Evolutionary conservation across 1,139 yeast species (phyloP), one percentile per base, ranked within the genome.

Genomic region (Kodamaea sp.): DNA sequence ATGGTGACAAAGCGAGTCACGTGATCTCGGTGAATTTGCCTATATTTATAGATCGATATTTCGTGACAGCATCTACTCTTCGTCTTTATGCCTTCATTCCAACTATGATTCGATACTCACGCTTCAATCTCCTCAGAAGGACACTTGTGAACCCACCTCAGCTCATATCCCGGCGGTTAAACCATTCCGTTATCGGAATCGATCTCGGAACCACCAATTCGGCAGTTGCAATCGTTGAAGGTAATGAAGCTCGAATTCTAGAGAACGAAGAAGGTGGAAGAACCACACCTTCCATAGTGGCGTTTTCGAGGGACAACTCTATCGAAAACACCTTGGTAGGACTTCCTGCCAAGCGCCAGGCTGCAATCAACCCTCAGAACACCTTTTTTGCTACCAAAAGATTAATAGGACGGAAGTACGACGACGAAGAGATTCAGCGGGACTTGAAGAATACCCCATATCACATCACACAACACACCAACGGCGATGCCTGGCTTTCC

Each of bases 121-220:
- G n/a, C 9, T 9, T 32, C 9, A 22, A 10, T 9, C 7, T 26
- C 12, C 11, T 26, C 14, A 31, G 13, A 11, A 13, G 31, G 20
- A 24, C 30, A 7, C 11, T 28, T 4, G 24, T 22, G 10, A 8
- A 27, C 10, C 11, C n/a, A n/a, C n/a, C n/a, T n/a, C 25, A 9
- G 7, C 12, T 15, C 16, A 15, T 15, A 12, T 24, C n/a, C 15
- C 34, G 28, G 18, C 26, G 36, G 13, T 15, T 15, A 14, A 43
- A 39, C 25, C 65, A 57, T 28, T 44, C 56, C 7, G 88, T 83
- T 3, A 75, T 84, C 32, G 94, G 94, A 27, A 83, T 84, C 40
- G 94, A 84, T 54, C 59, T 84, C 30, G 94, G 94, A 10, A 84
- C 94, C 4, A 84, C 94, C 10, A 84, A 84, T 50, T 83, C 90